Evolutionary conservation across 192 early-diverging fungal genomes (phyloP).

Genomic region (Phlyctochytrium bullatum): DNA sequence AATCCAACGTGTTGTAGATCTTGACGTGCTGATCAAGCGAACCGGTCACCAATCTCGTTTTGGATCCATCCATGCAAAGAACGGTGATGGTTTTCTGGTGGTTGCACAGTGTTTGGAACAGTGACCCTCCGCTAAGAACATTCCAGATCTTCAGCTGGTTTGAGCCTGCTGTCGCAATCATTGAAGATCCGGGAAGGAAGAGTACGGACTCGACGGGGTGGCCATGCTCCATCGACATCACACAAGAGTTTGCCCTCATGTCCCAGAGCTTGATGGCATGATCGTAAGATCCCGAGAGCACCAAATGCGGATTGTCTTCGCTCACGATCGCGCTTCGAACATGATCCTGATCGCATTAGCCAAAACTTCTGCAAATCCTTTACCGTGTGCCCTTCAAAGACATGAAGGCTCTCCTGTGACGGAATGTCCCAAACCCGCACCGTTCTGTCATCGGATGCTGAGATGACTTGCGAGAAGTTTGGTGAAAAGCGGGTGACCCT

Average conservation of each 20-base stretch:
- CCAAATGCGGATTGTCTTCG: constrained; percentile 73
- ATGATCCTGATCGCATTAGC: constrained; percentile 62
- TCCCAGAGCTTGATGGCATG: constrained; percentile 95
- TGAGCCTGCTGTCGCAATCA: constrained; percentile 74
- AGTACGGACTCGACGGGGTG: constrained; percentile 87
- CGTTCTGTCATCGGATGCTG: constrained; percentile 88
- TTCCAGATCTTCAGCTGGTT: constrained; percentile 88
- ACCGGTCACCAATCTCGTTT: constrained; percentile 77
- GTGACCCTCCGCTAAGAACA: constrained; percentile 72
- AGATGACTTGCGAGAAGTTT: constrained; percentile 77
- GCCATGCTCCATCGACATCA: constrained; percentile 75
- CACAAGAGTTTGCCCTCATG: constrained; percentile 68
- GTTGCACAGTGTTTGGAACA: constrained; percentile 76
- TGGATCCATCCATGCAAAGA: constrained; percentile 76
- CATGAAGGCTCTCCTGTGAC: constrained; percentile 61
- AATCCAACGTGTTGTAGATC: constrained; percentile 83
- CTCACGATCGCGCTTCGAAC: constrained; percentile 75
- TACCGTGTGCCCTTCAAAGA: constrained; percentile 69
- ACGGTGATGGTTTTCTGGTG: constrained; percentile 96
- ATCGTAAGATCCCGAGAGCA: constrained; percentile 90
- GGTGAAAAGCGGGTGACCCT: constrained; percentile 79
- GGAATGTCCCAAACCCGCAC: constrained; percentile 95
- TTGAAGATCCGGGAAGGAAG: constrained; percentile 77
- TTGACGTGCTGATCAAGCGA: constrained; percentile 97
- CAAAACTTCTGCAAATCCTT: not conserved